Base-by-base conservation (phyloP, 1,284 basidiomycete genomes). In the Anthracocystis setariae region DNA sequence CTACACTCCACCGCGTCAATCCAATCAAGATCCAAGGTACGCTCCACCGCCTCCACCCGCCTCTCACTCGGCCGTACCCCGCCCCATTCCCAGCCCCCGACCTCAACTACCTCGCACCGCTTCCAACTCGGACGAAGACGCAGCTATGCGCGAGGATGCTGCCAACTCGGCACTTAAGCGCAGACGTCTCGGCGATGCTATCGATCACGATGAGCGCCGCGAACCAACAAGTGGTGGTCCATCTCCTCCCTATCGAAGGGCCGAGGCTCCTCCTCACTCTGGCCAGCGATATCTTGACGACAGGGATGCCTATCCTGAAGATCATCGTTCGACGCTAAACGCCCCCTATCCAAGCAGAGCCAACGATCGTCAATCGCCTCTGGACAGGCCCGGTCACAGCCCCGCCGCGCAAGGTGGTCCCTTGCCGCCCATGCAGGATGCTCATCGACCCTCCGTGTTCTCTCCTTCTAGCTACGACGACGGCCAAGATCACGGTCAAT, bases 401-500 rank as follows among this genome's bases (percentile, higher is more conserved):
- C 69, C 69, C 21, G 64, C 47, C n/a, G 47, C 63, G 3, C 63
- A 37, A 23, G 59, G 45, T 15, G 63, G 51, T 35, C 59, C 63
- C 10, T 33, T 67, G 24, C 69, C 69, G n/a, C 69, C 63, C 8
- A 66, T 67, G 55, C 69, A 72, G 25, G 69, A 72, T 27, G 33
- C 35, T 12, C 59, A 47, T 27, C 55, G 63, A 13, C 69, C 69
- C 10, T 72, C 69, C 21, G 64, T 72, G 13, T 51, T 72, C 37
- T 58, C 56, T 27, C 35, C 59, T 1, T 57, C 55, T 23, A 57
- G 47, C 23, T 66, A 63, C 49, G 69, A 72, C 21, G 69, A 67
- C n/a, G 45, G 53, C 37, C 50, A 46, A 20, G 69, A 72, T 7
- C 63, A 66, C 25, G 51, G 56, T 25, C 47, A 59, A 0, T 58